Evolutionary conservation across 441 rosid genomes (phyloP), one percentile per base, ranked within the genome.

Genomic region (Francoa sonchifolia): DNA sequence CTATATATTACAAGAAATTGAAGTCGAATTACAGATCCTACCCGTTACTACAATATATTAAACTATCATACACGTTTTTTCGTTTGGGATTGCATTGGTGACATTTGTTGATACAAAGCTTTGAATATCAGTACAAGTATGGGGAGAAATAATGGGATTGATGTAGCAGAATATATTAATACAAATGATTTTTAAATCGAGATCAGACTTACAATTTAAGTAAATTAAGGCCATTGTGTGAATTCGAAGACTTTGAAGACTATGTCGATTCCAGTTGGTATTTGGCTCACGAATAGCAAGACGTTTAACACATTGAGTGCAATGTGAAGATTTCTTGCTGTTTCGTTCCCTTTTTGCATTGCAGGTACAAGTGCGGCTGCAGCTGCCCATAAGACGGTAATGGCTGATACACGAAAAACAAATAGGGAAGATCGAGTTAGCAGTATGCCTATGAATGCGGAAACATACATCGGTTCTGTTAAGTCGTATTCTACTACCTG

Each of bases 361-460:
- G 88, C 68, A 16, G 95, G 97, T 18, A 79, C 95, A 10, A 84
- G 63, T n/a, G 94, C 82, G 1, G 95, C 95, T 0, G 95, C 88
- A 0, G 65, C 69, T 1, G 95, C 90, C 90, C 95, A 84, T 16
- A 84, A 33, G 48, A 73, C 86, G 20, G 95, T 88, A 23, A 88
- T 88, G 35, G 62, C 93, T 83, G 69, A 42, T 33, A 38, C 20
- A 38, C 15, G 42, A 32, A 26, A 16, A 45, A 10, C 39, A 44
- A 29, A 36, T 17, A 50, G 44, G 6, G 12, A 31, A 41, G 23
- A 51, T 42, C 51, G 55, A 28, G 29, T 20, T 19, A 42, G 26
- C 5, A 25, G 8, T n/a, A 8, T 3, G 19, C 18, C 10, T 5
- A 10, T 10, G 3, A 31, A 4, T 10, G 9, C 16, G 13, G 20